A percentile compares a stretch with the other conserved stretches of the same genome.
Conservation (phyloP, 164 flowering plant genomes). For the Liriodendron chinense region DNA sequence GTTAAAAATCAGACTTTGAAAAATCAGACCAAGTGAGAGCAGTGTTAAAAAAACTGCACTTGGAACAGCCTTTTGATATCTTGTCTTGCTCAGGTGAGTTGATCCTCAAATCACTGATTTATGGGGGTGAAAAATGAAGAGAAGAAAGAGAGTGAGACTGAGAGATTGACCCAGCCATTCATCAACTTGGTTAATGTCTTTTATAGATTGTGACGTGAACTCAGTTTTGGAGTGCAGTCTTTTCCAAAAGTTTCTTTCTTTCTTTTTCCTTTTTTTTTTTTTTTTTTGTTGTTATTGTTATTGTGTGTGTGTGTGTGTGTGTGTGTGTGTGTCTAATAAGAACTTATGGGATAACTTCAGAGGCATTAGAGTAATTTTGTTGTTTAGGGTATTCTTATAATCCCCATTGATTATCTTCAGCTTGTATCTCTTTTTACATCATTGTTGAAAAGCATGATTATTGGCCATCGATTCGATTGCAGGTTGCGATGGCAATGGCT, state of each 20-base stretch:
- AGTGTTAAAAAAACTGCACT: not conserved
- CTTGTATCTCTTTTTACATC: not conserved
- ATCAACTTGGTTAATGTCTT: no score
- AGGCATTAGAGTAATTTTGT: not conserved
- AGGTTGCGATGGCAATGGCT: slow-evolving; percentile 99
- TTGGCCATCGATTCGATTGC: slow-evolving; percentile 19
- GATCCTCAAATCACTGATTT: no score
- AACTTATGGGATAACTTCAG: not conserved
- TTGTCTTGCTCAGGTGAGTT: no score
- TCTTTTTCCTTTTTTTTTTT: no score
- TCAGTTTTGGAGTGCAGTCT: not conserved
- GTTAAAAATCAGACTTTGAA: not conserved
- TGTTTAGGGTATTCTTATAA: not conserved
- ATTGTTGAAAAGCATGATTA: slow-evolving; percentile 29
- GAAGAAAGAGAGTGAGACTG: no score
- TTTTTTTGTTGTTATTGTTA: no score
- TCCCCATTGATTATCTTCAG: not conserved
- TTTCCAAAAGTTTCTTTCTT: no score
- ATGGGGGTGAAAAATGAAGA: no score
- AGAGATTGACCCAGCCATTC: no score
- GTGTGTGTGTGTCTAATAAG: not conserved
- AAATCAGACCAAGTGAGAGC: not conserved
- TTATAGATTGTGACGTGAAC: no score
- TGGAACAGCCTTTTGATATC: no score
- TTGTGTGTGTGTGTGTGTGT: no score